These are phyloP conservation scores for Mortierella sp. DNA, from an alignment of 371 early-diverging fungal species.

Conservation along the genomic window DNA sequence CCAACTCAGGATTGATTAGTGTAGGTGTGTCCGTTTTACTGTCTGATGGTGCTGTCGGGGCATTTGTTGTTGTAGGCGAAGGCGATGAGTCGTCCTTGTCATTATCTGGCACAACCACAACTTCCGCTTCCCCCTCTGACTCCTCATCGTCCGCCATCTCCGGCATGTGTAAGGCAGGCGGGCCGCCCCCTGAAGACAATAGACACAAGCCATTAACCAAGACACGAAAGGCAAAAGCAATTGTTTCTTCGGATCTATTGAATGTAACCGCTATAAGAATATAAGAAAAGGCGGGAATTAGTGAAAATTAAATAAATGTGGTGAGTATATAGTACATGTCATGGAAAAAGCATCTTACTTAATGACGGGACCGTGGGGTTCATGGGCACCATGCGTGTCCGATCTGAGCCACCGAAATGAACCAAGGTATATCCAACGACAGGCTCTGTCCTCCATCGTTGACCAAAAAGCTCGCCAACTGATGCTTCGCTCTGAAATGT, in stretches of 20 bases:
- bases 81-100: conserved; percentile 28
- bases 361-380: conserved; percentile 50
- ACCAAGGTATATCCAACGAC: conserved; percentile 52
- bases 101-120: conserved; percentile 40
- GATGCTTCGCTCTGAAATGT: conserved; percentile 47
- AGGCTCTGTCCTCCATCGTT: conserved; percentile 52
- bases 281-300: neutral
- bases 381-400: conserved; percentile 56
- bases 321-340: neutral
- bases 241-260: conserved; percentile 25
- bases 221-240: conserved; percentile 45
- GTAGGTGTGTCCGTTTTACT: neutral
- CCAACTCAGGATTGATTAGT: neutral
- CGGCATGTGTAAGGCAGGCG: conserved; percentile 52
- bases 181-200: conserved; percentile 49
- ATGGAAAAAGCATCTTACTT: conserved; percentile 22
- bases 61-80: conserved; percentile 8
- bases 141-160: conserved; percentile 55
- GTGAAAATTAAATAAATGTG: neutral
- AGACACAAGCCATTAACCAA: conserved; percentile 49
- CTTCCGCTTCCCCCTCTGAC: conserved; percentile 34
- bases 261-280: conserved; percentile 33
- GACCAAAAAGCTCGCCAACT: conserved; percentile 52
- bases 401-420: conserved; percentile 52
- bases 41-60: neutral